Base-by-base conservation (phyloP, 2,329 filamentous ascomycete genomes). In the Alternaria sp. region DNA sequence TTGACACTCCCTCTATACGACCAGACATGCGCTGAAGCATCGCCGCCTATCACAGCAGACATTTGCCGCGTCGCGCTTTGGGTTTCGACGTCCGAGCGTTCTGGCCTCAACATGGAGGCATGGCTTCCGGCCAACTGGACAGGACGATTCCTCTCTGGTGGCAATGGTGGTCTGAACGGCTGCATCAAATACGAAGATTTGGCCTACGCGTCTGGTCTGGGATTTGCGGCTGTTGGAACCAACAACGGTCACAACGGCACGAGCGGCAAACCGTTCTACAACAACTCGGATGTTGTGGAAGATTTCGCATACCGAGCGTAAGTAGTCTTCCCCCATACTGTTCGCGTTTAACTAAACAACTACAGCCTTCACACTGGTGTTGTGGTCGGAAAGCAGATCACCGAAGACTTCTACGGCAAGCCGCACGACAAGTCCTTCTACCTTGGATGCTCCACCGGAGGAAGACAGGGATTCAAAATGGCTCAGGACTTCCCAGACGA, bases 221-320 rank as follows among this genome's bases (percentile, higher is more conserved):
- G 80, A 1, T 82, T 82, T 52, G 77, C 80, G 0, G 69, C 75
- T 12, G 78, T 81, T 5, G 77, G 76, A 11, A 77, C 76, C 3
- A 81, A 82, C 65, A 81, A 78, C 27, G 80, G 81, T 1, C 80
- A 82, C 57, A 79, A 82, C 54, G 81, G 81, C 9, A 79, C 76
- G 5, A 79, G 77, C 4, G 84, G 83, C n/a, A 56, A 71, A 25
- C 75, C 81, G 0, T 85, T 85, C 63, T 80, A 81, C 51, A 75
- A 81, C 18, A 82, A 83, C 22, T 70, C 79, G 0, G 82, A 82
- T 18, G 76, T 84, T 9, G 66, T 85, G 1, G 75, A 79, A 36
- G 84, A 85, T 61, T 85, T 84, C 63, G 82, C 81, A 10, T 84
- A 81, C 58, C 77, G 81, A 18, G 79, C 81, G 48, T 73, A 54